phyloP scores from a whole-genome alignment of 164 flowering plant species.

The Santalum album region DNA sequence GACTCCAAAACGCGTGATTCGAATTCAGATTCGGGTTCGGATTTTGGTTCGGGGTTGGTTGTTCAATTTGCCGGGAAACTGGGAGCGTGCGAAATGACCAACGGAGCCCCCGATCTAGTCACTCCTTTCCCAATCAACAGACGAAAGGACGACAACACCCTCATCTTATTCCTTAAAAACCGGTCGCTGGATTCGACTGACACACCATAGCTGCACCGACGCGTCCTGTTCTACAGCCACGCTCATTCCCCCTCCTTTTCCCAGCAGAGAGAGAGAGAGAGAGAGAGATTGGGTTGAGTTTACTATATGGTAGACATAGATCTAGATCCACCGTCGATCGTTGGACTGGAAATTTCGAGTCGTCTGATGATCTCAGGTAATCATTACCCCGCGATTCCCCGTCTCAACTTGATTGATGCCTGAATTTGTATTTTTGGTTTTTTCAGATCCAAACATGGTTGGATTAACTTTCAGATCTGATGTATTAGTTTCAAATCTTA shows the following conservation, averaged over 20 bases:
- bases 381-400: neutral
- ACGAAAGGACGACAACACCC: neutral
- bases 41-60: too few species aligned
- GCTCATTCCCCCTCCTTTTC: neutral
- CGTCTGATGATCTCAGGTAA: constrained; percentile 3
- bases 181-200: neutral
- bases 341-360: neutral
- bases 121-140: too few species aligned
- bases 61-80: neutral
- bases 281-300: neutral
- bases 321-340: neutral
- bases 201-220: neutral
- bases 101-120: neutral
- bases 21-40: too few species aligned
- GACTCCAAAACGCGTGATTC: too few species aligned
- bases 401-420: neutral
- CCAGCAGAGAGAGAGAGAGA: neutral
- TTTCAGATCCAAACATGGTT: too few species aligned
- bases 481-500: neutral
- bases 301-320: neutral
- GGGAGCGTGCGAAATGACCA: neutral
- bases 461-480: neutral
- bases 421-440: neutral
- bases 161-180: neutral
- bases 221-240: neutral